Conservation (phyloP, 345 rosid genomes). For the Hypericum perforatum region DNA sequence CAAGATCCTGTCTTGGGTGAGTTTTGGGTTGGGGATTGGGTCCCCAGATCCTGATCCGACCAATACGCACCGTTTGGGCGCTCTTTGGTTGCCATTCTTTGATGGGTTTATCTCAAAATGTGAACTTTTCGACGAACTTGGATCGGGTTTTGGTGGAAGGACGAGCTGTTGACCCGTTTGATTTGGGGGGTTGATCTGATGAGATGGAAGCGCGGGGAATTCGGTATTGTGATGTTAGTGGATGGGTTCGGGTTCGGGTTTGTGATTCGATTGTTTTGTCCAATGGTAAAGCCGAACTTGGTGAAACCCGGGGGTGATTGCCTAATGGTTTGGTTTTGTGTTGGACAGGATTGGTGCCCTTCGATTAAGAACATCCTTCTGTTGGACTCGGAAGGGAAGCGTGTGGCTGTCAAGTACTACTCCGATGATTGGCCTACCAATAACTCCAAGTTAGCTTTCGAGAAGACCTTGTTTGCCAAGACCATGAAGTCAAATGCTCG, state of each 20-base stretch:
- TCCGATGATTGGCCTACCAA: constrained; percentile 90
- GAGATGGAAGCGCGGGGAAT: too few relatives aligned
- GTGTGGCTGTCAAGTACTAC: constrained; percentile 77
- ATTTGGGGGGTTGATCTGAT: too few relatives aligned
- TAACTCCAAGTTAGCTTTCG: constrained; percentile 58
- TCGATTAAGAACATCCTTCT: constrained; percentile 75
- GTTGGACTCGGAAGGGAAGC: constrained; percentile 92
- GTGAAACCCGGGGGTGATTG: constrained; percentile 15
- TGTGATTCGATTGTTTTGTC: neutral
- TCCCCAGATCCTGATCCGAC: too few relatives aligned
- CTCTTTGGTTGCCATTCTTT: too few relatives aligned
- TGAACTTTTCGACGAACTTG: too few relatives aligned
- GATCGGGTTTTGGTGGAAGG: too few relatives aligned
- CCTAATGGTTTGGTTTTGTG: constrained; percentile 1
- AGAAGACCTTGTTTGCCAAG: constrained; percentile 57
- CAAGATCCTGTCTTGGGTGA: too few relatives aligned
- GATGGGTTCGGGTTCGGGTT: neutral
- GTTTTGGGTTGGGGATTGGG: too few relatives aligned
- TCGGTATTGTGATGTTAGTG: too few relatives aligned
- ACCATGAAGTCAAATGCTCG: constrained; percentile 87
- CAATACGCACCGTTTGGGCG: too few relatives aligned
- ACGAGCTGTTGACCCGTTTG: too few relatives aligned
- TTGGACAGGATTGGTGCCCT: constrained; percentile 60
- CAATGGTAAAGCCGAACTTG: neutral
- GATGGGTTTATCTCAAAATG: too few relatives aligned